Base-by-base conservation (phyloP, 2,329 filamentous ascomycete species). In the Cladophialophora psammophila region DNA sequence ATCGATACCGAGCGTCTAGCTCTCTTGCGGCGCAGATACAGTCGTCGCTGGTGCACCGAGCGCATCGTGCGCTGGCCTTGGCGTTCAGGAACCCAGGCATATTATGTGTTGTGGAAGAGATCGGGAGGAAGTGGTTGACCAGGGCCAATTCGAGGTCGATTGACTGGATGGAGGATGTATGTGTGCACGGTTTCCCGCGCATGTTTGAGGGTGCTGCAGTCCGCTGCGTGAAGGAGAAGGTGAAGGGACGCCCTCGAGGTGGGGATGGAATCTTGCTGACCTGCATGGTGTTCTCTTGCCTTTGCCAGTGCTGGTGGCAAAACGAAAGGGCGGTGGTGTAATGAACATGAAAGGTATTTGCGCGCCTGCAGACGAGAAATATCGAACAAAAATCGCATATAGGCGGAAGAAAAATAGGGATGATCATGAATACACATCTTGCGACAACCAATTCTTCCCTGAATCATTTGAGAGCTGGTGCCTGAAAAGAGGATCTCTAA, bases 311-410 rank as follows among this genome's bases (percentile, higher is more conserved):
- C 45, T 20, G 18, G 18, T 50, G 45, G 45, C 45, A 5, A 50
- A 50, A n/a, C 20, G 45, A 26, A 26, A 50, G 45, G 20, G 45
- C 45, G 13, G 4, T 50, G 18, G 45, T 50, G 18, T 50, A 50
- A 50, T 50, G 18, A 26, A 50, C 3, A 9, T 9, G 10, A 50
- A 18, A 50, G 18, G 26, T n/a, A 45, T 45, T 45, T 45, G 9
- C 18, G 6, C 12, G 20, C 18, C 45, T 50, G 20, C 7, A 50
- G 45, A 26, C 18, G 45, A 50, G 42, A 3, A 50, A 50, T 26
- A 50, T 26, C 45, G 26, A 50, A 50, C 45, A 50, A 50, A 50
- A 50, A 26, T 10, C 6, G 45, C 45, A 50, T 26, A 50, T 26
- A 50, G 45, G 45, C 26, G 45, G 26, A 50, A 50, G 45, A 9